Evolutionary conservation across 2,329 filamentous ascomycete species (phyloP).

Genomic region (Cercospora brassicicola): DNA sequence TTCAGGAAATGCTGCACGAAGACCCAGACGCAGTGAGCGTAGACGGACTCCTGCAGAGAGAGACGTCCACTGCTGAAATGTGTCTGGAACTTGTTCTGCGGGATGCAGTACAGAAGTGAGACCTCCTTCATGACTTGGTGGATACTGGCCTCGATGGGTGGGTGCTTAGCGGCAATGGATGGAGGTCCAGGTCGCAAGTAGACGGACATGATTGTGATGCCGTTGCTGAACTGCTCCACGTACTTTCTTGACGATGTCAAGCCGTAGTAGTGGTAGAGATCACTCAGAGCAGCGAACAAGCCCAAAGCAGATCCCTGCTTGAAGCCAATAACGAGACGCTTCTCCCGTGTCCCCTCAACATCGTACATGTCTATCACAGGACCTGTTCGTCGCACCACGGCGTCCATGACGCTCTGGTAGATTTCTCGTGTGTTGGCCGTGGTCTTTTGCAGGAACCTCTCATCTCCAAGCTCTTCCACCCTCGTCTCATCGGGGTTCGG

Average conservation of each 20-base stretch:
- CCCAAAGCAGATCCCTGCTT: slow-evolving; percentile 88
- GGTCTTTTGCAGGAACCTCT: slow-evolving; percentile 91
- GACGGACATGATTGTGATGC: slow-evolving; percentile 93
- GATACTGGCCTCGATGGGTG: slow-evolving; percentile 89
- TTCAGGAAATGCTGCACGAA: slow-evolving; percentile 98
- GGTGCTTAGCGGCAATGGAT: slow-evolving; percentile 57
- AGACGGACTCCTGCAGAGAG: slow-evolving; percentile 94
- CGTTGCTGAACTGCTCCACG: slow-evolving; percentile 96
- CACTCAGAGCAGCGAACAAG: slow-evolving; percentile 90
- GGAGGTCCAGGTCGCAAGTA: slow-evolving; percentile 76
- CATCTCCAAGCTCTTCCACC: slow-evolving; percentile 87
- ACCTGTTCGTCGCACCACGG: slow-evolving; percentile 79
- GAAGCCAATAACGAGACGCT: slow-evolving; percentile 91
- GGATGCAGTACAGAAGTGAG: slow-evolving; percentile 94
- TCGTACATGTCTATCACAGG: slow-evolving; percentile 98
- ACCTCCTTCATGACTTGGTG: slow-evolving; percentile 99
- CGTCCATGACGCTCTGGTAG: slow-evolving; percentile 89
- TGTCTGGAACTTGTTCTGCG: slow-evolving; percentile 91
- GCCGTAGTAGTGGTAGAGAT: slow-evolving; percentile 98
- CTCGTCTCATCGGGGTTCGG: slow-evolving; percentile 77
- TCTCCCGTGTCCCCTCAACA: slow-evolving; percentile 86
- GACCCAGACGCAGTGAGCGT: slow-evolving; percentile 95
- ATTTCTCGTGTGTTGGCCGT: slow-evolving; percentile 93
- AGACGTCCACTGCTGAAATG: slow-evolving; percentile 83
- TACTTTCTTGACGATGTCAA: slow-evolving; percentile 96